A percentile compares a stretch with the other conserved stretches of the same genome.
Evolutionary conservation across 139 green algal species (phyloP).

Genomic region (Dunaliella primolecta): DNA sequence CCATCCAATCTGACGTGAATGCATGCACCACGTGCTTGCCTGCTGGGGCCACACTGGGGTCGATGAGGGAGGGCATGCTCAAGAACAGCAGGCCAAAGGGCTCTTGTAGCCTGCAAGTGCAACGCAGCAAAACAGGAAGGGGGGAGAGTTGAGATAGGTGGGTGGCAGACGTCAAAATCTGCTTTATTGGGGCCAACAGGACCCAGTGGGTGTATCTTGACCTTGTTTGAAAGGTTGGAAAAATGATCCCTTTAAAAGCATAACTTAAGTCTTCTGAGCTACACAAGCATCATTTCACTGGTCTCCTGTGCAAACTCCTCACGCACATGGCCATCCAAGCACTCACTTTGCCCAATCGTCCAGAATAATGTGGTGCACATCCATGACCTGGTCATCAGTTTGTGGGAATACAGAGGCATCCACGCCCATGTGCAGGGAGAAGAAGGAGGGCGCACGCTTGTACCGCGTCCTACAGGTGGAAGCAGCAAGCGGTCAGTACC

Average conservation of each 20-base stretch:
- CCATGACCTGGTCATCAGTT: conserved; percentile 24
- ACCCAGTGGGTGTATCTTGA: no score
- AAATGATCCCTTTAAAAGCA: no score
- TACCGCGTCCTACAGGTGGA: conserved; percentile 61
- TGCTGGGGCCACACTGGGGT: conserved; percentile 79
- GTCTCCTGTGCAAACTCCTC: no score
- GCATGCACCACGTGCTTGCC: conserved; percentile 88
- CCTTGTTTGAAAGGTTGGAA: no score
- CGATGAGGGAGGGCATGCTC: conserved; percentile 88
- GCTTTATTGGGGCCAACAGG: no score
- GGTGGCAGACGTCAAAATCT: no score
- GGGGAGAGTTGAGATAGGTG: no score
- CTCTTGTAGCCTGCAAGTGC: conserved; percentile 17
- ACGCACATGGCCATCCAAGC: no score
- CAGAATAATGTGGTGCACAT: conserved; percentile 92
- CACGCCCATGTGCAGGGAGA: conserved; percentile 91
- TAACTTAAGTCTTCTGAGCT: no score
- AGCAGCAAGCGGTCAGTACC: no score
- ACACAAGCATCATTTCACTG: no score
- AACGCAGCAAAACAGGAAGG: neutral
- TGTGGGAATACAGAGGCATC: conserved; percentile 60
- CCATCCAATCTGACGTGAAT: conserved; percentile 94
- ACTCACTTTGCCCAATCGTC: conserved; percentile 78
- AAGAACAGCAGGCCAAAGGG: conserved; percentile 86
- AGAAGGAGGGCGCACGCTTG: conserved; percentile 91